Base-by-base conservation (phyloP, 495 filamentous ascomycete species). In the Podospora pseudopauciseta region DNA sequence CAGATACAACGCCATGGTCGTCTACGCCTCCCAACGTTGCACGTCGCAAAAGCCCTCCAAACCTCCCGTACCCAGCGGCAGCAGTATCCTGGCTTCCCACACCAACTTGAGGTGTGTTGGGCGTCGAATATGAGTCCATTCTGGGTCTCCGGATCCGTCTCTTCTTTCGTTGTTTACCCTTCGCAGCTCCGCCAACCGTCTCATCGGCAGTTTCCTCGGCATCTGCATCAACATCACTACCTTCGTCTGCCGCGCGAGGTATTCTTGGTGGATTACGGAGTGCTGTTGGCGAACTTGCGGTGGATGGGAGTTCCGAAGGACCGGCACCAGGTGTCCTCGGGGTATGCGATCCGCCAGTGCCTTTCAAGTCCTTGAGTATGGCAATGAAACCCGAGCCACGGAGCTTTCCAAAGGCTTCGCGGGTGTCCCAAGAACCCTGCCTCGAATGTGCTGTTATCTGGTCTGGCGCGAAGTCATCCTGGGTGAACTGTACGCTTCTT, bases 1-100 rank as follows among this genome's bases (percentile, higher is more conserved):
- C 94, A 18, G 94, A 97, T 6, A 94, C 80, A 20, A 89, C 91
- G 49, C 89, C 86, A 28, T 86, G 86, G 58, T 94, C 86, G 2
- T 85, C 82, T 62, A 88, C 80, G 69, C 94, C 91, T 2, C 84
- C 85, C 73, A 89, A 88, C 28, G 90, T 92, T 11, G 88, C 85
- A 66, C 91, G 85, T 57, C 91, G 87, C 64, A 92, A 80, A 27
- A 91, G 86, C 18, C 32, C 32, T 34, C 81, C 72, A 26, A 82
- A 65, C 9, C 80, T 80, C 20, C 73, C 70, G 34, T 76, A 70
- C 3, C 65, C 67, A 55, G 70, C 63, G 9, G 81, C 63, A 6
- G 81, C 75, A 1, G 75, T 75, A 5, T 77, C 78, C 15, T 75
- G 70, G 0, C 74, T 75, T 18, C 63, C 27, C 11, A 72, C 64